A percentile compares a stretch with the other conserved stretches of the same genome.
These are phyloP conservation scores for Fusarium sp. DNA, from an alignment of 2,329 filamentous ascomycete genomes.

Conservation along the genomic window DNA sequence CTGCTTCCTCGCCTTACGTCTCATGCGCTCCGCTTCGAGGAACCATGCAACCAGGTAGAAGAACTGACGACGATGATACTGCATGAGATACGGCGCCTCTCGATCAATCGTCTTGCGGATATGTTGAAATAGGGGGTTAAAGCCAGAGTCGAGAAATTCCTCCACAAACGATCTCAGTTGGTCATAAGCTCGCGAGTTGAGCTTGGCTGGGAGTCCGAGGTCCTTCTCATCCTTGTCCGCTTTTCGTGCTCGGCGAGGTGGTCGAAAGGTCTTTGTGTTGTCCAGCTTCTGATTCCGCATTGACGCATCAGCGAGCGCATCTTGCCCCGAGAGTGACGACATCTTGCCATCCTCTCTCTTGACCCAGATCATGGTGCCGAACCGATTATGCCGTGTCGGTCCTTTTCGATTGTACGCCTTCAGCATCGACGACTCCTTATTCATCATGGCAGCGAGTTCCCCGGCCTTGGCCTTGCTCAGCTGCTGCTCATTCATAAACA, in stretches of 20 bases:
- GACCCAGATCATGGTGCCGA: slow-evolving; percentile 98
- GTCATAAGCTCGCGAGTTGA: slow-evolving; percentile 80
- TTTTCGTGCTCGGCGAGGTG: slow-evolving; percentile 73
- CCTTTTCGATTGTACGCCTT: slow-evolving; percentile 81
- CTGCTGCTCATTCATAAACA: slow-evolving; percentile 86
- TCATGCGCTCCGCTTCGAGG: slow-evolving; percentile 82
- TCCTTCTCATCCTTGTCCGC: slow-evolving; percentile 76
- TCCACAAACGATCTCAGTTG: slow-evolving; percentile 86
- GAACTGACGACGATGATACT: slow-evolving; percentile 84
- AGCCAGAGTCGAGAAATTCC: slow-evolving; percentile 93
- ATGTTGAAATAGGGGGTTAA: slow-evolving; percentile 90
- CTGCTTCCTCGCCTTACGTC: slow-evolving; percentile 71
- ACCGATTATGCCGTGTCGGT: slow-evolving; percentile 90
- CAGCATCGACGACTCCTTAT: slow-evolving; percentile 86
- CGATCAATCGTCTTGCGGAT: slow-evolving; percentile 90
- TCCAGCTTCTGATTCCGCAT: slow-evolving; percentile 90
- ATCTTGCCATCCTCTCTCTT: slow-evolving; percentile 87
- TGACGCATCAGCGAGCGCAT: slow-evolving; percentile 79
- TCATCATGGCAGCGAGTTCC: slow-evolving; percentile 80
- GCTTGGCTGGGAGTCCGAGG: slow-evolving; percentile 77
- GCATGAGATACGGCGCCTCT: slow-evolving; percentile 83
- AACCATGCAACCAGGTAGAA: slow-evolving; percentile 97
- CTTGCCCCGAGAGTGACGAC: slow-evolving; percentile 88
- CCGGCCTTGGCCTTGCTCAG: slow-evolving; percentile 75
- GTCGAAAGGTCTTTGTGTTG: slow-evolving; percentile 88